Evolutionary conservation across 2,329 filamentous ascomycete genomes (phyloP).

Genomic region (Alternaria incomplexa): DNA sequence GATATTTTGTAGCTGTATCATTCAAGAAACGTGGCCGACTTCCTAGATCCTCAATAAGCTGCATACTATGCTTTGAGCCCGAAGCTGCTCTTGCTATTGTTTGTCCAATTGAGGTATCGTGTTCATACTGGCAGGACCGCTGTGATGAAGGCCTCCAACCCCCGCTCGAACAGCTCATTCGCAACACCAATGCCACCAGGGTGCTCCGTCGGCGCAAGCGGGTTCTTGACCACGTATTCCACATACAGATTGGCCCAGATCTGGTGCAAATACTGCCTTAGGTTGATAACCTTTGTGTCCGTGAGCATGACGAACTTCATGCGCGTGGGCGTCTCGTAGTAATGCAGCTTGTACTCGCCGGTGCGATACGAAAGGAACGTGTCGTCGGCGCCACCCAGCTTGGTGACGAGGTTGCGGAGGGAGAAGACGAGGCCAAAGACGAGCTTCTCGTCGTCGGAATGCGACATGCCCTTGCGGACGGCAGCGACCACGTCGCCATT

Average conservation of each 20-base stretch:
- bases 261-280: constrained; percentile 93
- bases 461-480: constrained; percentile 55
- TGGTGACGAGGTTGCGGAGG: constrained; percentile 93
- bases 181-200: constrained; percentile 66
- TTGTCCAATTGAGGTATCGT: neutral
- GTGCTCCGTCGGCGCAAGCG: constrained; percentile 66
- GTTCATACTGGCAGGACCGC: constrained; percentile 42
- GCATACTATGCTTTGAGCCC: too few species aligned
- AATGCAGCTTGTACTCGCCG: constrained; percentile 95
- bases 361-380: constrained; percentile 92
- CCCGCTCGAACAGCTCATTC: constrained; percentile 69
- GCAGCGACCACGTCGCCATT: constrained; percentile 47
- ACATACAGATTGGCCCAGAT: constrained; percentile 99
- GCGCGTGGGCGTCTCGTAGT: constrained; percentile 96
- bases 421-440: constrained; percentile 98
- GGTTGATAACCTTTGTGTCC: constrained; percentile 84
- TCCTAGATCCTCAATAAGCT: too few species aligned
- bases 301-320: constrained; percentile 97
- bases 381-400: constrained; percentile 91
- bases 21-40: too few species aligned
- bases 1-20: too few species aligned
- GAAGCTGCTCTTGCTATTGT: neutral
- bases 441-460: constrained; percentile 89
- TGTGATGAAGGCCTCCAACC: constrained; percentile 77
- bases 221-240: constrained; percentile 79